These are phyloP conservation scores for Pyrenochaeta sp. DNA, from an alignment of 2,329 filamentous ascomycete genomes.

Conservation along the genomic window DNA sequence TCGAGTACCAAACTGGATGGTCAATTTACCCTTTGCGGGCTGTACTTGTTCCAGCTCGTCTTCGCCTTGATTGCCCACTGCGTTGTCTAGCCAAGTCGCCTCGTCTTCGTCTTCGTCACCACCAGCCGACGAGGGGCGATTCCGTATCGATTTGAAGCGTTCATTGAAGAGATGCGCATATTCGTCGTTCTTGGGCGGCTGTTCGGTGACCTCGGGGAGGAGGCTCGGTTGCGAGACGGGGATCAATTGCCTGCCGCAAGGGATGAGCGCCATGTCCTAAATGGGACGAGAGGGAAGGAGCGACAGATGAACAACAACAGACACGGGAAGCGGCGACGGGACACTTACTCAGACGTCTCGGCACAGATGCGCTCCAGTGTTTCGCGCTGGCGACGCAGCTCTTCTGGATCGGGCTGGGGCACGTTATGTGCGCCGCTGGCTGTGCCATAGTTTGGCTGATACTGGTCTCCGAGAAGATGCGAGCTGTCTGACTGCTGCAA, in stretches of 20 bases:
- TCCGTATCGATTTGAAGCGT: conserved; percentile 46
- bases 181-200: conserved; percentile 42
- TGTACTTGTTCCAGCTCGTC: conserved; percentile 29
- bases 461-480: conserved; percentile 56
- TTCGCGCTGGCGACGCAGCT: conserved; percentile 58
- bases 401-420: conserved; percentile 58
- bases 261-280: conserved; percentile 26
- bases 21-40: conserved; percentile 43
- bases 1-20: conserved; percentile 47
- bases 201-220: conserved; percentile 49
- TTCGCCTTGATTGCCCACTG: conserved; percentile 34
- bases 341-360: conserved; percentile 57
- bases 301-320: not conserved
- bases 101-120: conserved; percentile 44
- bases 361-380: conserved; percentile 59
- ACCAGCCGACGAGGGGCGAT: conserved; percentile 32
- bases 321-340: conserved; percentile 2
- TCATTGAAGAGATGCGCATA: conserved; percentile 55
- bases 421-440: conserved; percentile 46
- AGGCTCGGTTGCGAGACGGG: conserved; percentile 57
- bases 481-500: conserved; percentile 57
- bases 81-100: conserved; percentile 44
- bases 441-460: conserved; percentile 57
- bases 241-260: conserved; percentile 57
- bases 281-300: conserved; percentile 4